Evolutionary conservation across 2,329 filamentous ascomycete genomes (phyloP), one percentile per base, ranked within the genome.

Genomic region (Cladosporium velox): DNA sequence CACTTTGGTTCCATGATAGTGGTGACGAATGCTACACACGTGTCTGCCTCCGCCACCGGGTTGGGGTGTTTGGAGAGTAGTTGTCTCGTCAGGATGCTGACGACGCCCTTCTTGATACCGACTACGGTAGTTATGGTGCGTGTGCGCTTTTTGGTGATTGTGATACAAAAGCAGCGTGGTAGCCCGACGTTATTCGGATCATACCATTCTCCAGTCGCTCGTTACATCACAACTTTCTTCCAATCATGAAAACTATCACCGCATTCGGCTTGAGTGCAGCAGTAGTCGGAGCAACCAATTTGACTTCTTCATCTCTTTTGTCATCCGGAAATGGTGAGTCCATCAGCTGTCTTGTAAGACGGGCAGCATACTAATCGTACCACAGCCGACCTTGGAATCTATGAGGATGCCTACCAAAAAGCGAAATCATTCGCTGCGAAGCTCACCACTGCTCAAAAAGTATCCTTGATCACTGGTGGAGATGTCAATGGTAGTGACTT

Each of bases 401-500:
- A 69, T 34, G 55, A 70, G 41, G 64, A 38, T 15, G 65, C 68
- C 3, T 69, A 71, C 67, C 66, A 68, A 59, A 70, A 64, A 38
- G 69, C 69, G 4, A 67, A 69, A 8, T 10, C 60, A 14, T 70
- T 67, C 35, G 58, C 69, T n/a, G 51, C 67, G 14, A 64, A 67
- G n/a, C 54, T 70, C 24, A 70, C 60, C 10, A 62, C 66, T 58
- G 65, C 60, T 15, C 66, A 70, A 24, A 70, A 70, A 44, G 67
- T 66, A 1, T 44, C 51, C 3, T 54, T 70, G 54, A 57, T 69
- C 34, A 70, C 68, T 26, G 68, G 68, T 21, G 52, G 35, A 24
- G 35, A 73, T 44, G 69, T 69, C 30, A 67, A 70, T 30, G 69
- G 67, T 54, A 72, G 64, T 49, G 69, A 68, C 52, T 49, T 68